Evolutionary conservation across 495 filamentous ascomycete genomes (phyloP), one percentile per base, ranked within the genome.

Genomic region (Trichoderma reesei): DNA sequence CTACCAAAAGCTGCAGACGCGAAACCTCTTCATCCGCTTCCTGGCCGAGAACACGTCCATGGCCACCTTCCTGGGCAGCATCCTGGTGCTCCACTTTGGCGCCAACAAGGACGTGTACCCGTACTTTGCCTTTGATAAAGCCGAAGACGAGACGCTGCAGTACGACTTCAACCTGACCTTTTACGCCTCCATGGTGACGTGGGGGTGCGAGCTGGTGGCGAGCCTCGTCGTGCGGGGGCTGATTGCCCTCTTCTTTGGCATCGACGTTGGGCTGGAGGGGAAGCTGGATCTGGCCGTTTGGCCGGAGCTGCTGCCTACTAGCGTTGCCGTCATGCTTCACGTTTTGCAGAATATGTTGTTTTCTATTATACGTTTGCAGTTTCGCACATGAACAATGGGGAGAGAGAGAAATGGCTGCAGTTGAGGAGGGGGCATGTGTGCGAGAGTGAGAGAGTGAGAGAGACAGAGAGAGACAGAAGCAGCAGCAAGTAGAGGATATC

Each of bases 271-370:
- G 42, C 75, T 77, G 31, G 84, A 86, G 71, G 85, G 82, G 26
- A 81, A 79, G 63, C 73, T 80, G 51, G 85, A 87, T 70, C 74
- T 87, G 65, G 76, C 76, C 10, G 79, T 79, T 61, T 86, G 82
- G 78, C 84, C 85, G 8, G 85, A 86, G 75, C 68, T 87, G 63
- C 69, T 87, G 59, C 84, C 84, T 10, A 86, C 84, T 38, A 80
- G 80, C 46, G 77, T 86, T 31, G 82, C 80, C 9, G 83, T 86
- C 14, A 81, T 82, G 74, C 73, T 87, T 68, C 85, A 87, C 65
- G 85, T 87, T 34, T 68, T 86, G 71, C 84, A 86, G 73, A 87
- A 86, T 66, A 87, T 87, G 85, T 62, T 87, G 26, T 85, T 87
- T 67, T 81, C 81, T 26, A 86, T 87, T 67, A 80, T 85, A 33